These are phyloP conservation scores for Claviceps pazoutovae DNA, from an alignment of 2,329 filamentous ascomycete species.

Conservation along the genomic window DNA sequence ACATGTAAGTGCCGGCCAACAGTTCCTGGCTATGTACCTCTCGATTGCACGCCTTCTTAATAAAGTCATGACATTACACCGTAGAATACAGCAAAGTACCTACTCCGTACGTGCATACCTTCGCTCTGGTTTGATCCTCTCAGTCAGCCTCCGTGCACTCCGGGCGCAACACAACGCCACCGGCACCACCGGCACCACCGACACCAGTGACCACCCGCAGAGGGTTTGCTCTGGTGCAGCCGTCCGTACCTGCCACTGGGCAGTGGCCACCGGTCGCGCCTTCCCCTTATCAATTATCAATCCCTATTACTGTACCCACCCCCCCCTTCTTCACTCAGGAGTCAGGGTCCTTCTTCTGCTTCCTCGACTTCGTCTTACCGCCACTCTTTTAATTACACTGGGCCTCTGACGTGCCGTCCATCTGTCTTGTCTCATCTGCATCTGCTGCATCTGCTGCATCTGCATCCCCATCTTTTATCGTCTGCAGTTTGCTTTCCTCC, in stretches of 20 bases:
- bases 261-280: not conserved
- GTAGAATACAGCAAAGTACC: no score
- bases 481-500: not conserved
- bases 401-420: not conserved
- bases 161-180: not conserved
- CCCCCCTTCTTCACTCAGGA: not conserved
- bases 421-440: not conserved
- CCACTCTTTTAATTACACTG: not conserved
- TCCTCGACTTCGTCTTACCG: not conserved
- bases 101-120: not conserved
- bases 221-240: not conserved
- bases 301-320: not conserved
- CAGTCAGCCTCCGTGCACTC: not conserved
- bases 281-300: not conserved
- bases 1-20: no score
- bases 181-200: not conserved
- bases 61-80: no score
- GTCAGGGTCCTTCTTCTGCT: slow-evolving; percentile 1
- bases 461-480: not conserved
- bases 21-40: no score
- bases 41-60: no score
- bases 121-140: not conserved
- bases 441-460: not conserved
- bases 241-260: not conserved
- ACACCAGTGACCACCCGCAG: not conserved